phyloP scores from a whole-genome alignment of 225 moss, liverwort and hornwort genomes.

The Pseudisothecium myosuroides region DNA sequence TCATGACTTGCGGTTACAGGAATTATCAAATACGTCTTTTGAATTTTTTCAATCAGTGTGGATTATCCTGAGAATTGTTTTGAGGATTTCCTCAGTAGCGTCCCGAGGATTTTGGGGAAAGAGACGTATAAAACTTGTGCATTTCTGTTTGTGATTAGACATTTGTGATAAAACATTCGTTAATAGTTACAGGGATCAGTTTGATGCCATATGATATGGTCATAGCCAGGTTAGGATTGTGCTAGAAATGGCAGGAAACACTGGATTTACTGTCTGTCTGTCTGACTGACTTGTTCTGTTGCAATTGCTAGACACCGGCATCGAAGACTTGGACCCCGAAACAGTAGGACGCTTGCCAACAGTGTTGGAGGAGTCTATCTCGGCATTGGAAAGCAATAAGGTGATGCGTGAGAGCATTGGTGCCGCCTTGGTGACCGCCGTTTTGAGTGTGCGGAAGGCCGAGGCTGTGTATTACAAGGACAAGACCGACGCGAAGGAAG shows the following conservation, averaged over 20 bases:
- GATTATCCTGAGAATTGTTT: no score
- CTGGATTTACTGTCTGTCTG: neutral
- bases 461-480: slow-evolving; percentile 15
- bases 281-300: neutral
- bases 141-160: neutral
- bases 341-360: slow-evolving; percentile 33
- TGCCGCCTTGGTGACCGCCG: slow-evolving; percentile 30
- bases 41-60: no score
- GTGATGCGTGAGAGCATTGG: slow-evolving; percentile 15
- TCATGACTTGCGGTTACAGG: neutral
- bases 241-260: neutral
- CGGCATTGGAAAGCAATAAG: slow-evolving; percentile 30
- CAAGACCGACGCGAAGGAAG: neutral
- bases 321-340: slow-evolving; percentile 36
- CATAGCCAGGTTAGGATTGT: neutral
- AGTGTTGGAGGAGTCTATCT: slow-evolving; percentile 31
- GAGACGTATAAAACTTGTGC: neutral
- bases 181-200: neutral
- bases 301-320: slow-evolving; percentile 23
- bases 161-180: no score
- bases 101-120: neutral
- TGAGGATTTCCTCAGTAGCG: neutral
- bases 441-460: slow-evolving; percentile 36
- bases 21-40: neutral
- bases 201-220: neutral